Evolutionary conservation across 352 stramenopile genomes (phyloP), one percentile per base, ranked within the genome.

Genomic region (Pythium sp.): DNA sequence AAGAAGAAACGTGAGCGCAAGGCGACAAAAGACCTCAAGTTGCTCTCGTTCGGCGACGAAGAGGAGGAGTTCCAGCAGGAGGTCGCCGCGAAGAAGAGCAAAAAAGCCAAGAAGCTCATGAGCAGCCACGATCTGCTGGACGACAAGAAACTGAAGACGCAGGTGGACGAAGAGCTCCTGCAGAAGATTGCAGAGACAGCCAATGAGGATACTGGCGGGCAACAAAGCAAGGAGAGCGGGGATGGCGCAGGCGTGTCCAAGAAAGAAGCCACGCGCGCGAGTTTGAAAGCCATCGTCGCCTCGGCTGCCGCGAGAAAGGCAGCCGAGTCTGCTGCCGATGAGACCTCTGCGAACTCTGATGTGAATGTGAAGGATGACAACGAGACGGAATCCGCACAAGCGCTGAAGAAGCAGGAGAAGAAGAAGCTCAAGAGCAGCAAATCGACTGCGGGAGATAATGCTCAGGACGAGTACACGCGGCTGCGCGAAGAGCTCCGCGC

Each of bases 31-130:
- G 90, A 99, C 72, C 77, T 94, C 24, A 98, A 98, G 71, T 76
- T 98, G 41, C 79, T 99, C n/a, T 98, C 93, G 58, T 99, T 99
- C 78, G 95, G 93, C 24, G 92, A 98, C 58, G 93, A 98, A 72
- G 87, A 98, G 59, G 75, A 82, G 15, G 81, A 72, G 51, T 84
- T 85, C 53, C 70, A 90, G 58, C 72, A 90, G 43, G 81, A 91
- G 36, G 71, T 80, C 32, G 41, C 59, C 12, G 76, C 67, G 34
- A 84, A 80, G 66, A 84, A 80, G 58, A 74, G 66, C 18, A 92
- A 89, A 56, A 85, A 67, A 58, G 22, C 28, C 55, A 79, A 73
- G 60, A 82, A 73, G 63, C 90, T 90, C 69, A 81, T 87, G 67
- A 92, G 87, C 69, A 91, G 83, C 68, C 84, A 94, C 51, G 83